These are phyloP conservation scores for Gastrodia elata DNA, from an alignment of 106 monocot genomes.

Conservation along the genomic window DNA sequence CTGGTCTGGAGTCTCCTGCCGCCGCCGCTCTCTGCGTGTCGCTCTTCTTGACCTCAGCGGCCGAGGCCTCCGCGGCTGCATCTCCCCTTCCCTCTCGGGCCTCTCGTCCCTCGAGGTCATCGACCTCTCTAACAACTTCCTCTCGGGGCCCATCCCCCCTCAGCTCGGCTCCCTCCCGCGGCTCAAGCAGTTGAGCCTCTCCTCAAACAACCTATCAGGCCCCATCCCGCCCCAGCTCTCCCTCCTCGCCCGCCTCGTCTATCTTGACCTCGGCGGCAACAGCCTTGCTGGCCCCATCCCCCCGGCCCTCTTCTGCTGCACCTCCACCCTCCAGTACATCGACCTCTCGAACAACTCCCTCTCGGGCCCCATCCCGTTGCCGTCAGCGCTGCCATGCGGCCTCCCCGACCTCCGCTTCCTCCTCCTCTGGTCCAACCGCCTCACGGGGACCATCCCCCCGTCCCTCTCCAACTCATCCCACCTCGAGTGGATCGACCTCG, in stretches of 20 bases:
- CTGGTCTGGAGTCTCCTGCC: constrained; percentile 70
- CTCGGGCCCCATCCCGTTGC: constrained; percentile 33
- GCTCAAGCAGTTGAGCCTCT: constrained; percentile 41
- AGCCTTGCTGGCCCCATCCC: constrained; percentile 40
- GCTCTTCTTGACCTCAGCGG: constrained; percentile 28
- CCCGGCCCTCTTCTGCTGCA: constrained; percentile 56
- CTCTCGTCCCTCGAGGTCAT: constrained; percentile 56
- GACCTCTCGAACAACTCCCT: constrained; percentile 81
- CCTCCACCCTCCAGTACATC: constrained; percentile 32
- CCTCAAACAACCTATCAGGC: constrained; percentile 43
- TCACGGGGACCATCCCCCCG: constrained; percentile 41
- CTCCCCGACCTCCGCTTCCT: constrained; percentile 39
- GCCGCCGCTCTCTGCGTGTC: constrained; percentile 19
- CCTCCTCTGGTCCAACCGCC: constrained; percentile 50
- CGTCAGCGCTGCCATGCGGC: constrained; percentile 8
- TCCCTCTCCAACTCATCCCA: constrained; percentile 41
- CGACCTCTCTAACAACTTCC: constrained; percentile 52
- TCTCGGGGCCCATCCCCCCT: constrained; percentile 38
- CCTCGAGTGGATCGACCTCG: constrained; percentile 61
- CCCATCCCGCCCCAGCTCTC: constrained; percentile 44
- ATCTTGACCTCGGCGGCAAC: constrained; percentile 57
- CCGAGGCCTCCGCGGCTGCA: constrained; percentile 24
- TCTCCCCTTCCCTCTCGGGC: constrained; percentile 35
- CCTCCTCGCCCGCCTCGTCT: constrained; percentile 25
- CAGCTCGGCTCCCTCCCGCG: constrained; percentile 34